Evolutionary conservation across 2,329 filamentous ascomycete species (phyloP), one percentile per base, ranked within the genome.

Genomic region (Alternaria sp.): DNA sequence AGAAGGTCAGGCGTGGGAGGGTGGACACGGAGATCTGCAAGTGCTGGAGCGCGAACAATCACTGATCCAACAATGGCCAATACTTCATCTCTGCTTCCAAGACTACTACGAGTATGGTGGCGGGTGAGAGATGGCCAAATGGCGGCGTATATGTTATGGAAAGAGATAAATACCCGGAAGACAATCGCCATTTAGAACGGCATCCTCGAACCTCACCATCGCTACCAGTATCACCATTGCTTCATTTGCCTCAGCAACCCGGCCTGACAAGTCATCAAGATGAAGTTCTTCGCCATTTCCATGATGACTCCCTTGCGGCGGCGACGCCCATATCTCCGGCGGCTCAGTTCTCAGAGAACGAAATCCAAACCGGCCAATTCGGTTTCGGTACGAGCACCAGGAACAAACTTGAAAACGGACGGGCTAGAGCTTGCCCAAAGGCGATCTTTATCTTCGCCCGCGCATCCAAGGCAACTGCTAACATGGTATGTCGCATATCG

Each of bases 361-460:
- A 54, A 3, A n/a, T 67, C 3, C 49, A 67, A n/a, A 33, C 37
- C 28, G 66, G 68, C 39, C 63, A 70, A n/a, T 42, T 65, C 6
- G 50, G 54, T 10, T 54, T 54, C 1, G 37, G 40, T 40, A 59
- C 51, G 4, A 60, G 40, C 7, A 66, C 61, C 7, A 52, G 60
- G 6, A 69, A 61, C 23, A 70, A 73, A 11, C 71, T 73, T 28
- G 67, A 71, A 34, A 46, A 56, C 11, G 70, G 70, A 31, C 58
- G 33, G 34, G 39, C 56, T 6, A 54, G 58, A 23, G 42, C 49
- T 13, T 73, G 72, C 26, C 71, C 71, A 9, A 66, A 65, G 24
- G 66, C 59, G 0, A 73, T 73, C 41, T 62, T 73, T 54, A 72
- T 73, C 46, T 74, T 69, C 28, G 71, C 70, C 9, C 62, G 72